These are phyloP conservation scores for Amanita exitialis DNA, from an alignment of 768 basidiomycete genomes.

Conservation along the genomic window DNA sequence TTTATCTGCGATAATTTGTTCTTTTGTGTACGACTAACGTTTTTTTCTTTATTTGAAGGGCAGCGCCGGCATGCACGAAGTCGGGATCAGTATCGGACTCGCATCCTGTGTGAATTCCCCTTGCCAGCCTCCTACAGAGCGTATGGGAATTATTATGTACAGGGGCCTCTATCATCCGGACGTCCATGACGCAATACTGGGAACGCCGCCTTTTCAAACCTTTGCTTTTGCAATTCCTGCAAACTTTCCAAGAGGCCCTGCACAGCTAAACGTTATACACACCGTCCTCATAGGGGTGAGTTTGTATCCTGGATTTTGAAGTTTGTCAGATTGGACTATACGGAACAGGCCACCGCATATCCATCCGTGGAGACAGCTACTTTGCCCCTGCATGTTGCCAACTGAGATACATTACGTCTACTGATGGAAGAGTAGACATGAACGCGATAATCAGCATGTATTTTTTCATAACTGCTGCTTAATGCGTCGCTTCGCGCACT, in stretches of 20 bases:
- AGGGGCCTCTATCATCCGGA: slow-evolving; percentile 28
- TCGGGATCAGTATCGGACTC: slow-evolving; percentile 33
- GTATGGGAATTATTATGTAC: slow-evolving; percentile 30
- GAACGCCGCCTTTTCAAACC: slow-evolving; percentile 31
- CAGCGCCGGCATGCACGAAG: slow-evolving; percentile 28
- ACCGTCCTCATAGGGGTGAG: not conserved
- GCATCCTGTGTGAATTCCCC: slow-evolving; percentile 22
- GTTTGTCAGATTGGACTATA: not conserved
- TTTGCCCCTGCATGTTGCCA: not conserved
- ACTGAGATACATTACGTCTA: too few species aligned
- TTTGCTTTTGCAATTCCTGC: slow-evolving; percentile 27
- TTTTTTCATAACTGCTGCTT: too few species aligned
- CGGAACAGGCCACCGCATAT: not conserved
- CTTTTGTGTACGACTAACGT: not conserved
- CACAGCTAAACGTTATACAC: slow-evolving; percentile 14
- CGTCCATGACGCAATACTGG: slow-evolving; percentile 14
- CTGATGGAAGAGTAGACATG: too few species aligned
- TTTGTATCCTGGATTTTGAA: not conserved
- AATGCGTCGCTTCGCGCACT: too few species aligned
- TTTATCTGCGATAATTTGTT: not conserved
- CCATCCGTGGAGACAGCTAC: not conserved
- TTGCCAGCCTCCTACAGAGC: slow-evolving; percentile 12
- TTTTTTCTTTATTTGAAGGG: slow-evolving; percentile 21
- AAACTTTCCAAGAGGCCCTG: slow-evolving; percentile 13
- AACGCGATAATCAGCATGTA: too few species aligned